Conservation (phyloP, 768 basidiomycete genomes). For the Mycena rosella region DNA sequence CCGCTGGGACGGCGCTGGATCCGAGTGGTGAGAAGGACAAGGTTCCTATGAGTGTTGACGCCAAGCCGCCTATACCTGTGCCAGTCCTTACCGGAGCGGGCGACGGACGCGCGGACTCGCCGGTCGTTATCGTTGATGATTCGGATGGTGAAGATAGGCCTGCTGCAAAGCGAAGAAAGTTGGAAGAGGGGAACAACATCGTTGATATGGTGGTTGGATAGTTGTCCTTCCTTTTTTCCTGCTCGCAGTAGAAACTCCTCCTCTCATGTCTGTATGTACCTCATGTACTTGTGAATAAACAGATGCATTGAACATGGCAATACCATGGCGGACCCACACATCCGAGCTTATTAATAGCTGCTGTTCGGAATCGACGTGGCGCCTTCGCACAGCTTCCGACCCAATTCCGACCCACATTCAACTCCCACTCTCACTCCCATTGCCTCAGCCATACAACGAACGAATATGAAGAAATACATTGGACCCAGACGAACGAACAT, state of each 20-base stretch:
- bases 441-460: no score
- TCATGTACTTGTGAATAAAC: no score
- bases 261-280: no score
- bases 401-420: no score
- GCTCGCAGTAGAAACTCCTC: no score
- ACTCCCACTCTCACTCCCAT: no score
- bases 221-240: constrained; percentile 4
- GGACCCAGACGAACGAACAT: no score
- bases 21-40: constrained; percentile 13
- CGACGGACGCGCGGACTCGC: constrained; percentile 55
- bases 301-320: no score
- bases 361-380: no score
- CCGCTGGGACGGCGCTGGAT: not conserved
- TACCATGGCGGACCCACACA: no score
- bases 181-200: constrained; percentile 46
- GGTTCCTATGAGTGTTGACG: constrained; percentile 24
- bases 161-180: constrained; percentile 68
- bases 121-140: constrained; percentile 75
- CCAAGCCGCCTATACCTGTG: constrained; percentile 46
- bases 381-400: no score
- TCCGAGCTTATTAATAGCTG: no score
- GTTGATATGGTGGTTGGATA: constrained; percentile 1
- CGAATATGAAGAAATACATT: not conserved
- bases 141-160: constrained; percentile 66
- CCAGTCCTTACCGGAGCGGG: constrained; percentile 39